Evolutionary conservation across 768 basidiomycete species (phyloP), one percentile per base, ranked within the genome.

Genomic region (Omphalotus guepiniiformis): DNA sequence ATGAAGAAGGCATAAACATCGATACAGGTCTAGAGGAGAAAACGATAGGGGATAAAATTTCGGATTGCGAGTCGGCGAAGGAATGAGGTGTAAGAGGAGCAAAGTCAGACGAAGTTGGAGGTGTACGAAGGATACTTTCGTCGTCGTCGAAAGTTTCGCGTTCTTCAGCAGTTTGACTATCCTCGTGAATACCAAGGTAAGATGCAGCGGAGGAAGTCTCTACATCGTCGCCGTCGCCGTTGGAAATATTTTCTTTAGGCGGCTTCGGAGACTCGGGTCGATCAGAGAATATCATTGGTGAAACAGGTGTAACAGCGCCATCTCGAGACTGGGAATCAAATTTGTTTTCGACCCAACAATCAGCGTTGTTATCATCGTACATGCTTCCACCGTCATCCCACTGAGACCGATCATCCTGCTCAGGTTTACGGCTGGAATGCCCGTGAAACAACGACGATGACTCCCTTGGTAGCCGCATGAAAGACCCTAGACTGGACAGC

Each of bases 321-420:
- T 46, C 34, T 37, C 44, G 5, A n/a, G 22, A 28, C n/a, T 21
- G 21, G 3, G 42, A 21, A 4, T 44, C 44, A 16, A 13, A 46
- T 46, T 46, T 36, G 23, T 46, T 46, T 9, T 46, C 44, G 9
- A 46, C 23, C 44, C 44, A 46, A 19, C 44, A 46, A 7, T 46
- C 44, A 23, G 35, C 44, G 12, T 40, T 40, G 23, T 35, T 36
- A 25, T 34, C 15, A 15, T 25, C 34, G 8, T 12, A 22, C 21
- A 11, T n/a, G n/a, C n/a, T n/a, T n/a, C n/a, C 32, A 26, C 3
- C 3, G 23, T 13, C 23, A 21, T 36, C 34, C 16, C 25, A n/a
- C 15, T 26, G 23, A 23, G 13, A 8, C 21, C 7, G 13, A 27
- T 16, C 39, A 15, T 40, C 39, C 28, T 40, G n/a, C n/a, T n/a